These are phyloP conservation scores for Nematocida parisii DNA, from an alignment of 371 early-diverging fungal genomes.

Conservation along the genomic window DNA sequence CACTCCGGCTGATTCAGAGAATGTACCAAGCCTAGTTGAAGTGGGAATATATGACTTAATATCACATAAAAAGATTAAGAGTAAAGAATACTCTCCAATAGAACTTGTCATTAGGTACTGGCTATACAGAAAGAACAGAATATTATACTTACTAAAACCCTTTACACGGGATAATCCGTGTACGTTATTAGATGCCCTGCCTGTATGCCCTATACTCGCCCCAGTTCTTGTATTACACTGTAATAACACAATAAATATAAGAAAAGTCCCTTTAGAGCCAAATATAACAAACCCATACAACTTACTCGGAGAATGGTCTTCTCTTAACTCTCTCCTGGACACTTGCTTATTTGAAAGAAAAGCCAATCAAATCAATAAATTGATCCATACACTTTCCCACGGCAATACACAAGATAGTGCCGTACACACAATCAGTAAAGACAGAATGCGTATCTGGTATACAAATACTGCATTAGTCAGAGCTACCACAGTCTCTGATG, in stretches of 20 bases:
- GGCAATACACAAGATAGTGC: neutral
- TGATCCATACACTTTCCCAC: neutral
- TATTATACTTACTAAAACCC: neutral
- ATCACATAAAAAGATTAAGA: neutral
- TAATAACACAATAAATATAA: neutral
- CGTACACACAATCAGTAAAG: neutral
- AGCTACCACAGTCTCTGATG: neutral
- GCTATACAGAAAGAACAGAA: slow-evolving; percentile 4
- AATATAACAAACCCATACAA: neutral
- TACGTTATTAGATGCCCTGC: neutral
- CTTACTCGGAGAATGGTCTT: slow-evolving; percentile 15
- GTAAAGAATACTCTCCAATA: neutral
- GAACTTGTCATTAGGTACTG: neutral
- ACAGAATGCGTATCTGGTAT: neutral
- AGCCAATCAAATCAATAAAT: neutral
- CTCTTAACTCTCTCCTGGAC: neutral
- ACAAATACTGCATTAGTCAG: slow-evolving; percentile 7
- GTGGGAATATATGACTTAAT: neutral
- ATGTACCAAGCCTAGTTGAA: neutral
- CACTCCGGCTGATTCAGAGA: neutral
- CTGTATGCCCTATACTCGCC: neutral
- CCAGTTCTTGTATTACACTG: slow-evolving; percentile 19
- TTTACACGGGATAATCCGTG: neutral
- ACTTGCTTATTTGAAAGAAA: slow-evolving; percentile 10
- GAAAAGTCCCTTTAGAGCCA: slow-evolving; percentile 11